These are phyloP conservation scores for Annulohypoxylon stygium DNA, from an alignment of 495 filamentous ascomycete genomes.

Conservation along the genomic window DNA sequence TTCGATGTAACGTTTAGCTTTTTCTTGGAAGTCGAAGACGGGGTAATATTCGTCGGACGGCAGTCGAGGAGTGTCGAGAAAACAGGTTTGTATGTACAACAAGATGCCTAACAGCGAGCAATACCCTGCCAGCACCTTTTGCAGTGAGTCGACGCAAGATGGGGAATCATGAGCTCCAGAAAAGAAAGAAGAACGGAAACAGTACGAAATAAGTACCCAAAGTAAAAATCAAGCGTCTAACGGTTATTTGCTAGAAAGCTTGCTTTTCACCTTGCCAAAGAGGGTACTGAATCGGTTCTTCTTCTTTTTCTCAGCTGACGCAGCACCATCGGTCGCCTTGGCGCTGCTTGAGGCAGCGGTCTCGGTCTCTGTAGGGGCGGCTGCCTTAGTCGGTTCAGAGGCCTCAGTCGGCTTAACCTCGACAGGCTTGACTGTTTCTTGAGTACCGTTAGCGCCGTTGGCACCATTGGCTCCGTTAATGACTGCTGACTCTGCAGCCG, in stretches of 20 bases:
- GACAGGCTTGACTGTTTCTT: slow-evolving; percentile 41
- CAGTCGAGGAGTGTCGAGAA: slow-evolving; percentile 29
- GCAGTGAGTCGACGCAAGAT: slow-evolving; percentile 49
- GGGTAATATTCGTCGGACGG: slow-evolving; percentile 15
- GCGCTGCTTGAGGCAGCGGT: slow-evolving; percentile 49
- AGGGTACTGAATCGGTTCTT: slow-evolving; percentile 71
- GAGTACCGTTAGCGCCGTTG: slow-evolving; percentile 31
- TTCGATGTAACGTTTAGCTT: slow-evolving; percentile 20
- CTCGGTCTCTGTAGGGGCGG: slow-evolving; percentile 44
- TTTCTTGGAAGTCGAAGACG: slow-evolving; percentile 6
- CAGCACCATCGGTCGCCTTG: slow-evolving; percentile 51
- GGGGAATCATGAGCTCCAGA: slow-evolving; percentile 58
- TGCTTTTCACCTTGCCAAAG: slow-evolving; percentile 71
- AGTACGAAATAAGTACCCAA: slow-evolving; percentile 41
- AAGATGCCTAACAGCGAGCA: slow-evolving; percentile 36
- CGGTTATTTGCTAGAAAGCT: slow-evolving; percentile 55
- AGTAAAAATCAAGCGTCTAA: slow-evolving; percentile 25
- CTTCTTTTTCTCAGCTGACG: slow-evolving; percentile 64
- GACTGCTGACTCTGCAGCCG: slow-evolving; percentile 34
- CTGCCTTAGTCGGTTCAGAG: slow-evolving; percentile 32
- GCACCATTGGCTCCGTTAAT: slow-evolving; percentile 29
- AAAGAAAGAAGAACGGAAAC: slow-evolving; percentile 43
- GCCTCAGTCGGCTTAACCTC: slow-evolving; percentile 44
- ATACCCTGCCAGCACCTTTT: slow-evolving; percentile 45
- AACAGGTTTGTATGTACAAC: slow-evolving; percentile 45